Evolutionary conservation across 1,139 yeast species (phyloP).

Genomic region (Taphrina confusa): DNA sequence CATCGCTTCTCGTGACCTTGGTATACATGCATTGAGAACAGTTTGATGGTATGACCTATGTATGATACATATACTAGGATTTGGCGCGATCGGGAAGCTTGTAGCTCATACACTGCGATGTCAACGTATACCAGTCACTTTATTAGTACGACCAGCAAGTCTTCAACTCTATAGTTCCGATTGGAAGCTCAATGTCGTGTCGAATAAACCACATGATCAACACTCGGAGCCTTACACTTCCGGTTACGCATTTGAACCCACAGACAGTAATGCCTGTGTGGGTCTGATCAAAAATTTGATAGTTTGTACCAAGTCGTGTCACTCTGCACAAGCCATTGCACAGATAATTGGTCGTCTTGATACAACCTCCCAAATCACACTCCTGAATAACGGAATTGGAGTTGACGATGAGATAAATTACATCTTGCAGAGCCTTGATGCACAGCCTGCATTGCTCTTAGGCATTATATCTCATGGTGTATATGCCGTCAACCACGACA

Average conservation of each 20-base stretch:
- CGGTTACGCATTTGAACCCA: constrained; percentile 2
- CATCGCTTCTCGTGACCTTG: no score
- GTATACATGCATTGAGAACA: no score
- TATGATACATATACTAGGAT: constrained; percentile 13
- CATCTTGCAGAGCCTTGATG: constrained; percentile 56
- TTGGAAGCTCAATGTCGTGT: not conserved
- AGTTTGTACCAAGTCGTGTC: constrained; percentile 55
- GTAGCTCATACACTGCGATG: constrained; percentile 3
- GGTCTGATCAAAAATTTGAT: not conserved
- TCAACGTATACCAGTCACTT: constrained; percentile 7
- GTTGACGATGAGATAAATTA: constrained; percentile 57
- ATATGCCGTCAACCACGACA: constrained; percentile 46
- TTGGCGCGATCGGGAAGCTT: constrained; percentile 7
- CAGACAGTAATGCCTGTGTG: not conserved
- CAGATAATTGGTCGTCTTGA: constrained; percentile 52
- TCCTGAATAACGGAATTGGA: constrained; percentile 83
- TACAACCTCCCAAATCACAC: constrained; percentile 56
- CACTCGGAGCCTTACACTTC: not conserved
- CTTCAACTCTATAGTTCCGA: not conserved
- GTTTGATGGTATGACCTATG: no score
- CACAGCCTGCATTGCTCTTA: constrained; percentile 62
- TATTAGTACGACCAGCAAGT: not conserved
- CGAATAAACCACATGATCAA: not conserved
- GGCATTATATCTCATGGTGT: constrained; percentile 88
- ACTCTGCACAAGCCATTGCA: constrained; percentile 52